These are phyloP conservation scores for Ceratopteris richardii DNA, from an alignment of 75 land plant species.

Conservation along the genomic window DNA sequence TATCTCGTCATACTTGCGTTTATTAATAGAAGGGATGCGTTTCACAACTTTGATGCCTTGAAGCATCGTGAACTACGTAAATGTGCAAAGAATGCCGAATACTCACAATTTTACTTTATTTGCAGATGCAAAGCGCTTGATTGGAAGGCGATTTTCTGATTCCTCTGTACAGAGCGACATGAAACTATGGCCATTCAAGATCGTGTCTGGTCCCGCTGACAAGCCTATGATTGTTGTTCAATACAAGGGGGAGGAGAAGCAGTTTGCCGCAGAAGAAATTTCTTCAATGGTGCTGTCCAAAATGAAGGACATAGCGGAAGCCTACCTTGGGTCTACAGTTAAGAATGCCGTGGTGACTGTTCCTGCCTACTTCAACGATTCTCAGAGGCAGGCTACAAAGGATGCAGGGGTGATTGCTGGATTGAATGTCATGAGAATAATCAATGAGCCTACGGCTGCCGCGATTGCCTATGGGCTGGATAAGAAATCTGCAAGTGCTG, in stretches of 20 bases:
- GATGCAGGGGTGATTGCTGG: conserved; percentile 40
- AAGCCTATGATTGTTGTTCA: conserved; percentile 42
- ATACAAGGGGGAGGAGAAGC: conserved; percentile 41
- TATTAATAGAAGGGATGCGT: no score
- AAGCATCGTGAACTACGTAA: no score
- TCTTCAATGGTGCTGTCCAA: conserved; percentile 45
- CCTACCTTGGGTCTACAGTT: conserved; percentile 26
- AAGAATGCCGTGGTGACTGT: conserved; percentile 48
- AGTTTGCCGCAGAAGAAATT: conserved; percentile 37
- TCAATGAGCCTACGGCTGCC: conserved; percentile 64
- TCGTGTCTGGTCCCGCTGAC: conserved; percentile 34
- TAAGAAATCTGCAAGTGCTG: conserved; percentile 43
- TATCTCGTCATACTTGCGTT: no score
- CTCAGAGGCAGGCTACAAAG: no score
- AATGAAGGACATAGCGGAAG: conserved; percentile 44
- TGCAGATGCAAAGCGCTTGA: conserved; percentile 37
- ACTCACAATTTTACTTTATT: no score
- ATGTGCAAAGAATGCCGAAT: no score
- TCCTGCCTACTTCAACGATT: no score
- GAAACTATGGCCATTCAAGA: conserved; percentile 47
- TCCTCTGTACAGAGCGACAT: conserved; percentile 37
- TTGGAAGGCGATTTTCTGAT: conserved; percentile 36
- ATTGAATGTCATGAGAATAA: conserved; percentile 37
- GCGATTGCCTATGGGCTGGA: conserved; percentile 68
- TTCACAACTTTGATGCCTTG: no score